Evolutionary conservation across 306 rosid genomes (phyloP), one percentile per base, ranked within the genome.

Genomic region (Quercus cerris): DNA sequence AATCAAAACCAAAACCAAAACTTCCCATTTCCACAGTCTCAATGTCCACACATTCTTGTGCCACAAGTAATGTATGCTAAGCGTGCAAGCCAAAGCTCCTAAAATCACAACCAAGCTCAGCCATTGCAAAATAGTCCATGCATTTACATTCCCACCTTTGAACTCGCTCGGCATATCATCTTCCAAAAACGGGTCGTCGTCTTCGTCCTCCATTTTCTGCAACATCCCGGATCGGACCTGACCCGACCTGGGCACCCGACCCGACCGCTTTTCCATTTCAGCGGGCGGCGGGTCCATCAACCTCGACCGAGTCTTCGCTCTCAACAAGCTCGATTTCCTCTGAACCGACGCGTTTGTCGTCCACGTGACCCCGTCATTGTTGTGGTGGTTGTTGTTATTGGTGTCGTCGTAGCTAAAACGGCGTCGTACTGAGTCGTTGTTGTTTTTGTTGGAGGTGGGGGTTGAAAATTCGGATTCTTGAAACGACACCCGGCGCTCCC

Each of bases 1-100:
- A 1, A 94, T 94, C 66, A 92, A 38, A 68, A 92, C 90, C 82
- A 90, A 35, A 77, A 94, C 8, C 90, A 92, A 71, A 3, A 94
- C 84, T 80, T 94, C 97, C 98, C 98, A 94, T 82, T 90, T 92
- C 98, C 98, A 94, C 23, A 94, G 13, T 44, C 49, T 74, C 20
- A 94, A 80, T 49, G 88, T 78, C 97, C 95, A 92, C 28, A 89
- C 70, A 20, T 78, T 46, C 81, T 71, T 85, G 1, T 57, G 6
- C 75, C 91, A 81, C 76, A 94, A 27, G 20, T 52, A 3, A 0
- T 83, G 88, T 28, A 92, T 30, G 3, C 79, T 27, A 2, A 94
- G 84, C 0, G 96, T 89, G 18, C 95, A 85, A 35, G 79, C 15
- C 8, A 90, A 49, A 2, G 85, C 84, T 9, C 78, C 96, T 11